phyloP scores from a whole-genome alignment of 768 basidiomycete genomes.

The Phanerochaete carnosa region DNA sequence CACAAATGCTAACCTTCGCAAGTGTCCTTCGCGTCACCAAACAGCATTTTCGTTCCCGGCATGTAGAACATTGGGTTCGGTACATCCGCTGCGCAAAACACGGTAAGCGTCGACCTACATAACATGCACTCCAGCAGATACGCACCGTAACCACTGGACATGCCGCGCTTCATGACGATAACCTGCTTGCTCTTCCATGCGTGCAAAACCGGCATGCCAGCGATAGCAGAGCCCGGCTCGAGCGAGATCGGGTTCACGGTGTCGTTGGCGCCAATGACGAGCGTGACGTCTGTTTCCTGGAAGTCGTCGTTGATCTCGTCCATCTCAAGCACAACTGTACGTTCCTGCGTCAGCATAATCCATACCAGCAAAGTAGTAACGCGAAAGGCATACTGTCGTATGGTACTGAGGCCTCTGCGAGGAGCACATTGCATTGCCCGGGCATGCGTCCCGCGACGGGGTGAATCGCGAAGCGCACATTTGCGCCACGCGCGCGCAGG shows the following conservation, averaged over 20 bases:
- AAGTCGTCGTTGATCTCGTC: slow-evolving; percentile 95
- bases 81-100: slow-evolving; percentile 61
- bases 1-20: slow-evolving; percentile 63
- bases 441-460: slow-evolving; percentile 92
- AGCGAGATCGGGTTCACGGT: slow-evolving; percentile 90
- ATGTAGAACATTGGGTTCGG: slow-evolving; percentile 95
- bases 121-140: slow-evolving; percentile 6
- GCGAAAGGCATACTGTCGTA: slow-evolving; percentile 60
- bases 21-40: slow-evolving; percentile 88
- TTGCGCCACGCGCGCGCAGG: slow-evolving; percentile 70
- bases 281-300: slow-evolving; percentile 81
- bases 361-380: no score
- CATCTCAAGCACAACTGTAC: slow-evolving; percentile 86
- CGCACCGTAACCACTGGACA: slow-evolving; percentile 84
- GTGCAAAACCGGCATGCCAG: slow-evolving; percentile 89
- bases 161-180: slow-evolving; percentile 89
- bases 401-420: slow-evolving; percentile 87
- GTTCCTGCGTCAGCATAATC: not conserved
- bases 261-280: slow-evolving; percentile 91
- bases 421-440: slow-evolving; percentile 88
- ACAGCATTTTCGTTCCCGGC: slow-evolving; percentile 86
- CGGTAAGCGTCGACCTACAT: not conserved
- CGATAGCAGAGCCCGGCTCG: slow-evolving; percentile 83
- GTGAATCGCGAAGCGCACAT: slow-evolving; percentile 84
- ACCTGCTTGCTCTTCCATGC: slow-evolving; percentile 94